Evolutionary conservation across 495 filamentous ascomycete genomes (phyloP).

Genomic region (Neurospora africana): DNA sequence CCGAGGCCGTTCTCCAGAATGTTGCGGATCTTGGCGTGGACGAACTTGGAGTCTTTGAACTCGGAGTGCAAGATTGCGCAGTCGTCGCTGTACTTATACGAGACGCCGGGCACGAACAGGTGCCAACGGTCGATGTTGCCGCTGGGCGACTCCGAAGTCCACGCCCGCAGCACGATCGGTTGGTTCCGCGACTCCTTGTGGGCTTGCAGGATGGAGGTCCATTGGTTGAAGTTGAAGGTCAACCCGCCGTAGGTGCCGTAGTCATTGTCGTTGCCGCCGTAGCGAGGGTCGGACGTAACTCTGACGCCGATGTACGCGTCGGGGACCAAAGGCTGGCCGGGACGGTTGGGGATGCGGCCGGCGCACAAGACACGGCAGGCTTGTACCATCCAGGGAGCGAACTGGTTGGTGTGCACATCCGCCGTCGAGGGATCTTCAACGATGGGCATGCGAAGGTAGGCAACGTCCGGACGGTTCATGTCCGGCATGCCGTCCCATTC

Average conservation of each 20-base stretch:
- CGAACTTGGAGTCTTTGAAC: neutral
- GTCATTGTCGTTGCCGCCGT: neutral
- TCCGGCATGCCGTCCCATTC: slow-evolving; percentile 7
- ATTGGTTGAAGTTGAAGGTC: slow-evolving; percentile 2
- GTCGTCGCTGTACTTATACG: neutral
- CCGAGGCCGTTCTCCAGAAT: neutral
- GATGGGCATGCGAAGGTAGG: slow-evolving; percentile 20
- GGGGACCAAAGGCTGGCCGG: slow-evolving; percentile 14
- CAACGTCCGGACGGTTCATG: slow-evolving; percentile 15
- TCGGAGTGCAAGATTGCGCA: slow-evolving; percentile 3
- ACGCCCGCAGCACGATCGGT: neutral
- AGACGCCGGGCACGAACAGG: slow-evolving; percentile 10
- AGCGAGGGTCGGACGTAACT: neutral
- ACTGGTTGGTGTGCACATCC: slow-evolving; percentile 10
- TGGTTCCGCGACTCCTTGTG: neutral
- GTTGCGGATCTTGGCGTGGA: neutral
- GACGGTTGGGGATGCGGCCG: slow-evolving; percentile 10
- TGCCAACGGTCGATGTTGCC: slow-evolving; percentile 8
- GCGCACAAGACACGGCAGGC: slow-evolving; percentile 14
- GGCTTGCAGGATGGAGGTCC: slow-evolving; percentile 1
- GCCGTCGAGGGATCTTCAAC: neutral
- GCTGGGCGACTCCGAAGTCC: neutral
- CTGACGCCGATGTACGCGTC: slow-evolving; percentile 10
- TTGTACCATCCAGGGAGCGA: slow-evolving; percentile 8
- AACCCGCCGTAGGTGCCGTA: slow-evolving; percentile 14